These are phyloP conservation scores for Aspergillus glaucus DNA, from an alignment of 2,329 filamentous ascomycete species.

Conservation along the genomic window DNA sequence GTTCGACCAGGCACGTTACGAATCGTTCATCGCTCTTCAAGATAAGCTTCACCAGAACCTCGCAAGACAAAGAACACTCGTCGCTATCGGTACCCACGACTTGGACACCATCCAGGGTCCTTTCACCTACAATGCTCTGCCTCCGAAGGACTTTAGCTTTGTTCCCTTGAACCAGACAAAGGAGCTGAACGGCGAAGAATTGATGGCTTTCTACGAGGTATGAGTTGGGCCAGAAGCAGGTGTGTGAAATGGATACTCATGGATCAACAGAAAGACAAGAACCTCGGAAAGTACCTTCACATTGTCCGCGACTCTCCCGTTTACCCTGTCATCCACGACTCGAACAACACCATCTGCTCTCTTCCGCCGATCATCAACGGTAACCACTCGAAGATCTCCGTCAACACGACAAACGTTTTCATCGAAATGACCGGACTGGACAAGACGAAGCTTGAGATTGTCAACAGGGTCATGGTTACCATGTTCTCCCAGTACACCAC, in stretches of 20 bases:
- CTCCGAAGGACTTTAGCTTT: constrained; percentile 90
- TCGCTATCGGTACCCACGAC: constrained; percentile 97
- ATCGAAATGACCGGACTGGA: constrained; percentile 97
- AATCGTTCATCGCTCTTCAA: constrained; percentile 95
- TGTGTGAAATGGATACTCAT: constrained; percentile 7
- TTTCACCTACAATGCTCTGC: constrained; percentile 90
- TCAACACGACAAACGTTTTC: constrained; percentile 87
- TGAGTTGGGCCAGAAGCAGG: constrained; percentile 4
- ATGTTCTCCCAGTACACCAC: constrained; percentile 94
- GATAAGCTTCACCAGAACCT: constrained; percentile 98
- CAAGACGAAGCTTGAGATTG: constrained; percentile 91
- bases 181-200: constrained; percentile 76
- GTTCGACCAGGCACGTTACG: constrained; percentile 85
- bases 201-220: constrained; percentile 88
- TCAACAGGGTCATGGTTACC: constrained; percentile 88
- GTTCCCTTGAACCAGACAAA: constrained; percentile 83
- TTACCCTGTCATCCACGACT: constrained; percentile 93
- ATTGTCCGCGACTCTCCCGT: constrained; percentile 91
- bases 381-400: constrained; percentile 90
- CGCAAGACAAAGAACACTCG: constrained; percentile 83
- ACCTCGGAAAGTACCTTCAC: constrained; percentile 82
- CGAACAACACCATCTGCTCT: constrained; percentile 79
- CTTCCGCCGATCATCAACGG: constrained; percentile 97
- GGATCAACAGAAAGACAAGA: constrained; percentile 68
- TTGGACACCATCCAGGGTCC: constrained; percentile 88